These are phyloP conservation scores for Penicillium turbatum DNA, from an alignment of 495 filamentous ascomycete species.

Conservation along the genomic window DNA sequence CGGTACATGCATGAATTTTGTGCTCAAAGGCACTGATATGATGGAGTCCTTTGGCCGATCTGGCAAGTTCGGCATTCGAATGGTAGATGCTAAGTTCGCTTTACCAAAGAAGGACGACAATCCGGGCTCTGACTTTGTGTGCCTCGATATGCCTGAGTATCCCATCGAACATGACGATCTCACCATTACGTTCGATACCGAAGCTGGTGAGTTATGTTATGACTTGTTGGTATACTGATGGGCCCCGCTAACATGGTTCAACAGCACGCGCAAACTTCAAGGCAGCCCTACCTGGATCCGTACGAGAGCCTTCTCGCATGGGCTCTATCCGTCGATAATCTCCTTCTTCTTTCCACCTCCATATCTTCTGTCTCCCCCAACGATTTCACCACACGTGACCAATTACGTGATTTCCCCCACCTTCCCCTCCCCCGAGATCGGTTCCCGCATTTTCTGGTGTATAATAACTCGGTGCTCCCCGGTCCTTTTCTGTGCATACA, in stretches of 20 bases:
- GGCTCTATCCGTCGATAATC: conserved; percentile 45
- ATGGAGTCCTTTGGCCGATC: conserved; percentile 67
- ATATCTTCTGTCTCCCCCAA: neutral
- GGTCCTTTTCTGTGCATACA: conserved; percentile 24
- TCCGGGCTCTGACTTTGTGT: conserved; percentile 63
- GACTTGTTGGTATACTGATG: neutral
- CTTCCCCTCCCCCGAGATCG: conserved; percentile 2
- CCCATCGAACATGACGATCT: conserved; percentile 90
- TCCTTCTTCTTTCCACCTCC: neutral
- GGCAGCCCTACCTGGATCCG: conserved; percentile 42
- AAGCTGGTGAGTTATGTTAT: conserved; percentile 62
- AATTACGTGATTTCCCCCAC: conserved; percentile 16
- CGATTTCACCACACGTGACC: conserved; percentile 20
- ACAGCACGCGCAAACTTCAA: conserved; percentile 47
- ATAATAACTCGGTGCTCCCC: conserved; percentile 15
- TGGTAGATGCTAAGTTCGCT: conserved; percentile 88
- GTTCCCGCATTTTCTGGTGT: conserved; percentile 16
- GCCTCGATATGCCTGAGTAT: conserved; percentile 80
- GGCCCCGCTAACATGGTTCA: conserved; percentile 8
- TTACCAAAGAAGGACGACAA: conserved; percentile 62
- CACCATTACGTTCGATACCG: conserved; percentile 72
- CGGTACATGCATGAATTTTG: conserved; percentile 82
- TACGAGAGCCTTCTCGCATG: conserved; percentile 47
- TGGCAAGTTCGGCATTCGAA: conserved; percentile 62
- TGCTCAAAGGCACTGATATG: conserved; percentile 71